These are phyloP conservation scores for Phaffia australis DNA, from an alignment of 768 basidiomycete species.

Conservation along the genomic window DNA sequence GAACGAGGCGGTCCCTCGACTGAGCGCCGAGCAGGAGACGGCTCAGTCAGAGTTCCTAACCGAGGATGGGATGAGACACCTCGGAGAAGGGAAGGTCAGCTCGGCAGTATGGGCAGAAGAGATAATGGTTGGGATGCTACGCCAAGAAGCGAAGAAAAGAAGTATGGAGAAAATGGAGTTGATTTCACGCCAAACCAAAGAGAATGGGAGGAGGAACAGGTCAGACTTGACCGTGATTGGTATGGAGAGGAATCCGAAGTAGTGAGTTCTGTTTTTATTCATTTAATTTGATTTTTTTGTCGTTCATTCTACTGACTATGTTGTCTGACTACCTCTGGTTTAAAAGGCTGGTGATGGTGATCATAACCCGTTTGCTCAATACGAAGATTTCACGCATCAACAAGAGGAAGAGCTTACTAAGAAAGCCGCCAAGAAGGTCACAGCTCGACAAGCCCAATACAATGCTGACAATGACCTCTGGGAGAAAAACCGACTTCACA, in stretches of 20 bases:
- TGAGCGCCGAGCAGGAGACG: slow-evolving; percentile 34
- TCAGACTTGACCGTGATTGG: slow-evolving; percentile 87
- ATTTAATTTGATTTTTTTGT: background rate
- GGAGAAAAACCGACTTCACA: slow-evolving; percentile 96
- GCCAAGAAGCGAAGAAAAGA: slow-evolving; percentile 10
- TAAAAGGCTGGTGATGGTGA: slow-evolving; percentile 61
- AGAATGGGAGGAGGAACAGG: slow-evolving; percentile 97
- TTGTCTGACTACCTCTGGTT: background rate
- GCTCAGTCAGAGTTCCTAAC: slow-evolving; percentile 81
- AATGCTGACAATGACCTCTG: slow-evolving; percentile 97
- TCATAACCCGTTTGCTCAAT: slow-evolving; percentile 83
- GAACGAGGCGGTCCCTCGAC: slow-evolving; percentile 28
- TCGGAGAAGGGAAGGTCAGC: slow-evolving; percentile 39
- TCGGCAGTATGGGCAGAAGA: slow-evolving; percentile 7
- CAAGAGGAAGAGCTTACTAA: slow-evolving; percentile 66
- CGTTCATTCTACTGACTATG: background rate
- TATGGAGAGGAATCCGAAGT: slow-evolving; percentile 73
- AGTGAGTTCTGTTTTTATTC: slow-evolving; percentile 38
- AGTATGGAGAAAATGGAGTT: slow-evolving; percentile 8
- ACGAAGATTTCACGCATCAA: slow-evolving; percentile 64
- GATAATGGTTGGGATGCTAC: slow-evolving; percentile 28
- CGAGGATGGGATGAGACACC: slow-evolving; percentile 93
- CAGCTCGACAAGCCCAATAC: slow-evolving; percentile 92
- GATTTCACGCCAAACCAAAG: slow-evolving; percentile 36
- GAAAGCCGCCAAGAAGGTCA: slow-evolving; percentile 74